Conservation (phyloP, 768 basidiomycete species). For the Kondoa subrosea region DNA sequence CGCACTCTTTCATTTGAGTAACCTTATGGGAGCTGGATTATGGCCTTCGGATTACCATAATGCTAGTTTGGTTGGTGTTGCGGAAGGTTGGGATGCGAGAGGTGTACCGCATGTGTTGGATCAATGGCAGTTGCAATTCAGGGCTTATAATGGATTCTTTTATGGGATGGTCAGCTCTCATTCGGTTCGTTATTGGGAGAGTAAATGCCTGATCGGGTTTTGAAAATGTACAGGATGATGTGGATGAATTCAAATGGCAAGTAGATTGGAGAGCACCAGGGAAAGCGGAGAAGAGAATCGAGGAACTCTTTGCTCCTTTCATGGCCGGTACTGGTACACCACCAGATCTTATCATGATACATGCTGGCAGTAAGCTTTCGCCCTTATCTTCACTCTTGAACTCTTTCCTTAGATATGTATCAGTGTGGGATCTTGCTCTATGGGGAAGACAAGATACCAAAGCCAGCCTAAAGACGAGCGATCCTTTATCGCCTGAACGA, state of each 20-base stretch:
- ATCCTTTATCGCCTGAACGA: constrained; percentile 22
- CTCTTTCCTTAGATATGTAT: background rate
- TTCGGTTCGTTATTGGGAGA: background rate
- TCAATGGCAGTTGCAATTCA: constrained; percentile 20
- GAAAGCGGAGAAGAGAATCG: constrained; percentile 26
- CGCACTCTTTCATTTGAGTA: constrained; percentile 9
- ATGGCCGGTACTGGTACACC: constrained; percentile 20
- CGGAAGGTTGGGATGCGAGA: constrained; percentile 21
- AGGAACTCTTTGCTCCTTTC: constrained; percentile 25
- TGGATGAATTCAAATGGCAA: constrained; percentile 25
- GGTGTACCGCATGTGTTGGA: constrained; percentile 24
- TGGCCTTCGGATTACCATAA: background rate
- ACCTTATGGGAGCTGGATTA: background rate
- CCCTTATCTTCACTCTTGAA: background rate
- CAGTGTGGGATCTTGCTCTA: constrained; percentile 28
- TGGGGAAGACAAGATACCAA: constrained; percentile 26
- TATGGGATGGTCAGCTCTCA: constrained; percentile 27
- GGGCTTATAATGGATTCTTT: constrained; percentile 26
- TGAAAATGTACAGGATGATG: constrained; percentile 20
- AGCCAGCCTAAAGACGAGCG: constrained; percentile 17
- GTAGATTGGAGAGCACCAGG: constrained; percentile 25
- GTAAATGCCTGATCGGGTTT: background rate
- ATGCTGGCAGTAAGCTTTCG: constrained; percentile 24
- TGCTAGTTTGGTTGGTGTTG: constrained; percentile 9
- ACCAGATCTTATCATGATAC: constrained; percentile 23